Evolutionary conservation across 148 eudicot species (phyloP).

Genomic region (Camellia lanceoleosa): DNA sequence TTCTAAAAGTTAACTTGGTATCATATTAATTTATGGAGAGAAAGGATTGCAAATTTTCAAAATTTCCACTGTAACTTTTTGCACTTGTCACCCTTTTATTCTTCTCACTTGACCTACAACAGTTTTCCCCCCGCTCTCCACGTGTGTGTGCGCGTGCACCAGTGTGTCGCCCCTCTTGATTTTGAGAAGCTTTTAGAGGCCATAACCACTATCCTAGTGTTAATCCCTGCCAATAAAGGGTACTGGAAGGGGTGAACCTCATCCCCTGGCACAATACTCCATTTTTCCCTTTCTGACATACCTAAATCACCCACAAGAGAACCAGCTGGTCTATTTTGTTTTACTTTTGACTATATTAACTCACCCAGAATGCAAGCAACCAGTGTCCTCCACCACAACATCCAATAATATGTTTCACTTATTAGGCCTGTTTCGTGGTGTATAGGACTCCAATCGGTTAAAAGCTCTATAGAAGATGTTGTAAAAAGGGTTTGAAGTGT

Average conservation of each 20-base stretch:
- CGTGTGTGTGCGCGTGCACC: neutral
- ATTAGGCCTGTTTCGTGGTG: too few relatives aligned
- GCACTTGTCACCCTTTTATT: too few relatives aligned
- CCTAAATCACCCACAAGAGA: neutral
- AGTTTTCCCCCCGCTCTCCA: neutral
- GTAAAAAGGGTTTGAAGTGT: too few relatives aligned
- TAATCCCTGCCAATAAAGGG: neutral
- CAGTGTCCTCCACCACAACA: neutral
- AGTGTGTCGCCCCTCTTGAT: too few relatives aligned
- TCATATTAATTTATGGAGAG: too few relatives aligned
- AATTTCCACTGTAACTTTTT: too few relatives aligned
- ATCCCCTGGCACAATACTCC: neutral
- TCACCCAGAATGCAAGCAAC: neutral
- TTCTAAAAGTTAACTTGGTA: too few relatives aligned
- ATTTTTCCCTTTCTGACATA: neutral
- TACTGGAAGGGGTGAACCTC: neutral
- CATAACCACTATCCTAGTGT: neutral
- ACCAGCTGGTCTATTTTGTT: too few relatives aligned
- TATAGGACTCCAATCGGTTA: too few relatives aligned
- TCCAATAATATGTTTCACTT: neutral
- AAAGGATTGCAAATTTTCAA: too few relatives aligned
- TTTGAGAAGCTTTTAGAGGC: neutral
- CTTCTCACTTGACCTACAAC: neutral
- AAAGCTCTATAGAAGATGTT: too few relatives aligned
- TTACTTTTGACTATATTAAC: neutral